Percentiles rank a stretch among this genome's conserved stretches.
phyloP scores from a whole-genome alignment of 139 green algal species.

The Closterium sp. region DNA sequence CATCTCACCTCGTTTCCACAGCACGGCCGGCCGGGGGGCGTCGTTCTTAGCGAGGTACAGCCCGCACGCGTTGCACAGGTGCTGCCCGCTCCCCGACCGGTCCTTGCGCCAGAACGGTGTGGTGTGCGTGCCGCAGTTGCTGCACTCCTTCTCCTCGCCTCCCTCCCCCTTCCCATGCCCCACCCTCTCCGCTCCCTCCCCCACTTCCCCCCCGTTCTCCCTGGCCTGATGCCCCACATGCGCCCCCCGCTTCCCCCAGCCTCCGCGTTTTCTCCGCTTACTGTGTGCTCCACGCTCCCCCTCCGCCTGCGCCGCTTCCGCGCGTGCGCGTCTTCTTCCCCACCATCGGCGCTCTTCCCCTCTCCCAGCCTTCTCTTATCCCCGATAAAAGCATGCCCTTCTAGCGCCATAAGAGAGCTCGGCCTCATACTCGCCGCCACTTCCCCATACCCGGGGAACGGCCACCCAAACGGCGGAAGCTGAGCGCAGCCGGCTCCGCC shows the following conservation, averaged over 20 bases:
- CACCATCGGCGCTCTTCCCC: neutral
- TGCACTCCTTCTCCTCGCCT: slow-evolving; percentile 72
- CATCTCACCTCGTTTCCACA: slow-evolving; percentile 74
- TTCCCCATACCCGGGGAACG: neutral
- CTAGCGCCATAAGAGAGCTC: neutral
- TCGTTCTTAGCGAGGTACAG: slow-evolving; percentile 93
- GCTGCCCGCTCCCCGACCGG: slow-evolving; percentile 68
- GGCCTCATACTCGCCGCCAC: neutral
- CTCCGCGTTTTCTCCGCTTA: neutral
- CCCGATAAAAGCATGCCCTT: neutral
- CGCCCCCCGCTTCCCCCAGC: neutral
- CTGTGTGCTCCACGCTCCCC: neutral
- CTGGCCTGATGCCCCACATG: neutral
- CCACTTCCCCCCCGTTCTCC: neutral
- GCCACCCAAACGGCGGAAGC: neutral
- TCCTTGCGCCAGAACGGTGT: slow-evolving; percentile 95
- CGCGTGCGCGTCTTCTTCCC: neutral
- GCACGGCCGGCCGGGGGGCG: slow-evolving; percentile 69
- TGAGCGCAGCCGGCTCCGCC: neutral
- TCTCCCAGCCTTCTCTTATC: neutral
- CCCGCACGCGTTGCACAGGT: slow-evolving; percentile 93
- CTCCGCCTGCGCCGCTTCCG: neutral
- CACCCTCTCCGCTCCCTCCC: neutral
- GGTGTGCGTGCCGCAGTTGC: slow-evolving; percentile 80
- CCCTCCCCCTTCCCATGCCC: neutral